These are phyloP conservation scores for Hordeum marinum DNA, from an alignment of 176 grass and related monocot species.

Conservation along the genomic window DNA sequence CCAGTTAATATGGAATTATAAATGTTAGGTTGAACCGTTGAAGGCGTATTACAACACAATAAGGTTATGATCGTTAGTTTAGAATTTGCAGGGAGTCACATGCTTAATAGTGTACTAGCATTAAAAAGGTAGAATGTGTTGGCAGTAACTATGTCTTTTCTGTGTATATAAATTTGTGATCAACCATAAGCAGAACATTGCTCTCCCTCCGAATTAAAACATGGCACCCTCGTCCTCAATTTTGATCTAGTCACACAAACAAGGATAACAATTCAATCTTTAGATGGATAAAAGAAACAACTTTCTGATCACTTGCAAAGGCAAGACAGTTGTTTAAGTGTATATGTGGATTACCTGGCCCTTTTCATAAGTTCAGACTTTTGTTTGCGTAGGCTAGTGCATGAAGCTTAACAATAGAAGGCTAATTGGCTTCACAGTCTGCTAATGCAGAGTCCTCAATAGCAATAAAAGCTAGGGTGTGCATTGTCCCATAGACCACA, in stretches of 20 bases:
- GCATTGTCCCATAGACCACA: background rate
- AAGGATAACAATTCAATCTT: background rate
- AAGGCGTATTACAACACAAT: background rate
- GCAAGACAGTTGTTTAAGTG: background rate
- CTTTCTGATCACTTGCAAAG: background rate
- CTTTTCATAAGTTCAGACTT: too few relatives aligned
- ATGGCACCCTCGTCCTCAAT: slow-evolving; percentile 11
- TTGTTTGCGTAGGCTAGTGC: too few relatives aligned
- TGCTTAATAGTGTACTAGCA: background rate
- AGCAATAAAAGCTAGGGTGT: background rate
- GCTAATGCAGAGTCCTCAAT: background rate
- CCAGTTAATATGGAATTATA: background rate
- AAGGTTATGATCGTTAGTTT: slow-evolving; percentile 11
- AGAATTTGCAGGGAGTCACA: background rate
- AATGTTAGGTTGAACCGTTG: background rate
- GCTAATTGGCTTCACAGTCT: slow-evolving; percentile 1
- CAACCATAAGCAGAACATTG: background rate
- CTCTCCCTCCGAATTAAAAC: background rate
- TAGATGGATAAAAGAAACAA: background rate
- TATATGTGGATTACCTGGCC: too few relatives aligned
- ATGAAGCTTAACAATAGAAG: background rate
- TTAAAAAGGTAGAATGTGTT: background rate
- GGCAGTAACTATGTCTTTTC: background rate
- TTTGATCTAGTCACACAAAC: background rate
- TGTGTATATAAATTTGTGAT: background rate